phyloP scores from a whole-genome alignment of 169 alveolate genomes.

The Babesia gibsoni region DNA sequence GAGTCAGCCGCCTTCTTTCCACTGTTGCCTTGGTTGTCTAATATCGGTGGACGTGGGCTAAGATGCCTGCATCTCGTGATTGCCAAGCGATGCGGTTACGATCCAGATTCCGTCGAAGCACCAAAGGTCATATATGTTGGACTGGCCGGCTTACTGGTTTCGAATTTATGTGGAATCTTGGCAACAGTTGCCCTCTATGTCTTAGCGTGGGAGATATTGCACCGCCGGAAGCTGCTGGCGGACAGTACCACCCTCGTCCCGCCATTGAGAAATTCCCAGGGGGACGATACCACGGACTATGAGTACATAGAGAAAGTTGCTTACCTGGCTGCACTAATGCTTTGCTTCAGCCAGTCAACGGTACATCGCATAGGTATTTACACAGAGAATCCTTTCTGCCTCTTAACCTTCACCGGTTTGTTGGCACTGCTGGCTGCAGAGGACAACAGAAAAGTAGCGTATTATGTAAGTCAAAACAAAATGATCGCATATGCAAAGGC shows the following conservation, averaged over 20 bases:
- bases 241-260: neutral
- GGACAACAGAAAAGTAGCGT: constrained; percentile 10
- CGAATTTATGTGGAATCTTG: constrained; percentile 19
- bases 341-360: constrained; percentile 25
- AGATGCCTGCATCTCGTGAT: constrained; percentile 1
- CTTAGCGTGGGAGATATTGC: constrained; percentile 31
- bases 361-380: constrained; percentile 44
- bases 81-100: neutral
- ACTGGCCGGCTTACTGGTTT: constrained; percentile 41
- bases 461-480: neutral
- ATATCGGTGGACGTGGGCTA: constrained; percentile 20
- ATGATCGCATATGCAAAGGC: neutral
- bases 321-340: neutral
- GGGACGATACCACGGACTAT: neutral
- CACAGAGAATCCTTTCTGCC: constrained; percentile 45
- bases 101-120: neutral
- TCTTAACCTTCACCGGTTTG: constrained; percentile 9
- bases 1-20: constrained; percentile 76
- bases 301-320: constrained; percentile 31
- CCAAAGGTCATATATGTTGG: constrained; percentile 11
- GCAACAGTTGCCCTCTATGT: constrained; percentile 31
- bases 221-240: constrained; percentile 1
- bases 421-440: constrained; percentile 24
- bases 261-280: neutral
- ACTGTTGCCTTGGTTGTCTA: constrained; percentile 59